phyloP scores from a whole-genome alignment of 768 basidiomycete species.

The Leccinellum rugosiceps region DNA sequence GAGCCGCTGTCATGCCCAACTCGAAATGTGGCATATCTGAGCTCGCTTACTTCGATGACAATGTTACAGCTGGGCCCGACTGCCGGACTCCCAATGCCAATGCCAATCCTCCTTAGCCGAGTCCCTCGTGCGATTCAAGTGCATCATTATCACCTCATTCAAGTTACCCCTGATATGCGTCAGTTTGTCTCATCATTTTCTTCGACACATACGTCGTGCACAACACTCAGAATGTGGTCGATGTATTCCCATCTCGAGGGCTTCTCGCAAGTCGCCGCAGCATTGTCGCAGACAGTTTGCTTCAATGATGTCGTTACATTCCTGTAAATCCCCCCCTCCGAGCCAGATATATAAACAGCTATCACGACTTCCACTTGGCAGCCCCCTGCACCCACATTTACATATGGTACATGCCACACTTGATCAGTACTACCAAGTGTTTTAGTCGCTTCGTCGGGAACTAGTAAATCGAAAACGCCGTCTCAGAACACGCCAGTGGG shows the following conservation, averaged over 20 bases:
- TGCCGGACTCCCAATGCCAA: constrained; percentile 3
- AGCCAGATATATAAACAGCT: not conserved
- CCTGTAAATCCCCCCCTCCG: not conserved
- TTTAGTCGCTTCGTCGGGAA: constrained; percentile 1
- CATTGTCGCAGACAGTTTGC: not conserved
- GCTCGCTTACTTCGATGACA: constrained; percentile 5
- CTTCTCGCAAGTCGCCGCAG: constrained; percentile 6
- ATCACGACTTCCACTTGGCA: not conserved
- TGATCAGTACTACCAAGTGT: not conserved
- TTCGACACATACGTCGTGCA: not conserved
- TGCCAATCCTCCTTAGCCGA: not conserved
- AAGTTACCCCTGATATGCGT: constrained; percentile 10
- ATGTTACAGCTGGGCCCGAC: constrained; percentile 2
- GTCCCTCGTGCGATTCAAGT: not conserved
- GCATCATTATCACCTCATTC: constrained; percentile 6
- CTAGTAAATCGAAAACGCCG: not conserved
- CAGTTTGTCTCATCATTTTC: too few species aligned
- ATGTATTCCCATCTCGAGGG: not conserved
- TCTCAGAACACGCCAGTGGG: not conserved
- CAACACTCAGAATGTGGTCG: not conserved
- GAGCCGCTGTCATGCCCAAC: constrained; percentile 9
- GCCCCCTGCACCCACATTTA: not conserved
- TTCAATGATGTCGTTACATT: constrained; percentile 2
- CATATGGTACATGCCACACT: not conserved
- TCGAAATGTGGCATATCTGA: constrained; percentile 6